Percentiles rank a stretch among this genome's conserved stretches.
These are phyloP conservation scores for Pleurotus eryngii DNA, from an alignment of 768 basidiomycete species.

Conservation along the genomic window DNA sequence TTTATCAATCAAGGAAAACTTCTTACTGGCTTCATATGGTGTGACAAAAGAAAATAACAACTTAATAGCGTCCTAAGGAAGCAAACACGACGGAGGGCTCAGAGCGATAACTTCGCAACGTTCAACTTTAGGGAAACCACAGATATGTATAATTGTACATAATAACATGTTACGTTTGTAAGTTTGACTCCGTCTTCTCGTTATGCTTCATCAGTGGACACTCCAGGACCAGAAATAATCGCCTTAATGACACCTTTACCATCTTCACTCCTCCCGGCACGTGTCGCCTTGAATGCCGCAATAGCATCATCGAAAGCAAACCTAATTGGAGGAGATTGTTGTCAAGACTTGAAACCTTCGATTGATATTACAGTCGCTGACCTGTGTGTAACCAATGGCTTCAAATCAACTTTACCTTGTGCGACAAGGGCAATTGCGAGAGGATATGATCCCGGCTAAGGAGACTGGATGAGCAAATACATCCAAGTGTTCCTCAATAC, in stretches of 20 bases:
- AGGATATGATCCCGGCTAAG: slow-evolving; percentile 78
- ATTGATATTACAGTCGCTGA: slow-evolving; percentile 26
- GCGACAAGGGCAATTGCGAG: slow-evolving; percentile 83
- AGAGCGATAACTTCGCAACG: too few species aligned
- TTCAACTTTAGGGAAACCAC: not conserved
- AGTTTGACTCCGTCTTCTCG: not conserved
- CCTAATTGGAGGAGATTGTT: slow-evolving; percentile 28
- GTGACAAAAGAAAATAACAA: too few species aligned
- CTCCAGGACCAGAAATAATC: slow-evolving; percentile 81
- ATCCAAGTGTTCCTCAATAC: slow-evolving; percentile 16
- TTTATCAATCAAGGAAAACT: not conserved
- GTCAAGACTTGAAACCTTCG: not conserved
- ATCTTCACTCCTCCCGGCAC: slow-evolving; percentile 76
- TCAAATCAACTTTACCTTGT: slow-evolving; percentile 80
- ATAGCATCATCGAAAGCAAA: slow-evolving; percentile 76
- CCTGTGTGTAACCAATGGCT: slow-evolving; percentile 87
- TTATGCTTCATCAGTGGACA: slow-evolving; percentile 34
- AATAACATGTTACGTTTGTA: too few species aligned
- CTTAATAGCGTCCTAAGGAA: too few species aligned
- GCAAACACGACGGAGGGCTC: too few species aligned
- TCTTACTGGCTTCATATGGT: too few species aligned
- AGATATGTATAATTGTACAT: slow-evolving; percentile 9
- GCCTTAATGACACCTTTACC: slow-evolving; percentile 88
- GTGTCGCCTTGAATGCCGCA: slow-evolving; percentile 79
- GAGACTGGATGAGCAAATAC: not conserved